Conservation (phyloP, 1,139 yeast species). For the Geotrichum fermentans region DNA sequence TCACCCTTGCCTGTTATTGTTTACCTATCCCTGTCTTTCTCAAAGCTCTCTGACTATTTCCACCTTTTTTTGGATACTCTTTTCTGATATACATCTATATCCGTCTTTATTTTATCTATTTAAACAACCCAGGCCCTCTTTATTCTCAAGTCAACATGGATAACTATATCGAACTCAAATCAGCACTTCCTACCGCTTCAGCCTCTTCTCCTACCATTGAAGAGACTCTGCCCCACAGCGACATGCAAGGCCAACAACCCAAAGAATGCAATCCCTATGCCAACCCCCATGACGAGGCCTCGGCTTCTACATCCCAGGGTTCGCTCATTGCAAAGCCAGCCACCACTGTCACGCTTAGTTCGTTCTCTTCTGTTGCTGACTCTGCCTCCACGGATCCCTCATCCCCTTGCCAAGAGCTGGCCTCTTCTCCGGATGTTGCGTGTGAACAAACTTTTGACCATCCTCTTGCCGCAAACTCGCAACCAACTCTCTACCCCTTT, state of each 20-base stretch:
- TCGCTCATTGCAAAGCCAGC: not conserved
- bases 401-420: not conserved
- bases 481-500: too few relatives aligned
- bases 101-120: too few relatives aligned
- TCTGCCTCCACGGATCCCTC: conserved; percentile 2
- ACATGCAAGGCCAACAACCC: not conserved
- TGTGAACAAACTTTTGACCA: too few relatives aligned
- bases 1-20: too few relatives aligned
- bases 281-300: not conserved
- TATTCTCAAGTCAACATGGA: not conserved
- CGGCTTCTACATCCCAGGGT: too few relatives aligned
- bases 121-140: not conserved
- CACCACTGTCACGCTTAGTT: conserved; percentile 1
- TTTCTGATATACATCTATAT: too few relatives aligned
- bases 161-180: not conserved
- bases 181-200: not conserved
- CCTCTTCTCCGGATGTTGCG: not conserved
- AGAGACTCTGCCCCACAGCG: not conserved
- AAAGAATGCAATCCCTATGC: not conserved
- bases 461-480: too few relatives aligned
- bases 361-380: not conserved
- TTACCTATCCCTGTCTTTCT: too few relatives aligned
- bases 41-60: too few relatives aligned
- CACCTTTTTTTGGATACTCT: too few relatives aligned
- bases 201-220: not conserved